A percentile compares a stretch with the other conserved stretches of the same genome.
These are phyloP conservation scores for Plasmodium berghei DNA, from an alignment of 169 alveolate genomes.

Conservation along the genomic window DNA sequence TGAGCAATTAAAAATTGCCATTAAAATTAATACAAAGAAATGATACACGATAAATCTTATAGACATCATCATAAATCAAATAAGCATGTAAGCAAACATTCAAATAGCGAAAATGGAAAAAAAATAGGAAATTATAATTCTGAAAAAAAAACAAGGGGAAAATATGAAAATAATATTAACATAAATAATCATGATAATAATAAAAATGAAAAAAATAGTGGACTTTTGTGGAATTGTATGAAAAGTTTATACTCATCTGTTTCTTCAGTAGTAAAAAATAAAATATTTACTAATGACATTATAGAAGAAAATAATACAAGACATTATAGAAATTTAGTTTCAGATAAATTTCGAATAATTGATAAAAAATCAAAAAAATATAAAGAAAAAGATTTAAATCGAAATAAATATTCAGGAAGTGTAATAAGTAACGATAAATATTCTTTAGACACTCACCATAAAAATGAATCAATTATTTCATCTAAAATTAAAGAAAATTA, in stretches of 20 bases:
- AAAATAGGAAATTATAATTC: too few species aligned
- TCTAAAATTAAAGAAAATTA: background rate
- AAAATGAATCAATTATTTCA: background rate
- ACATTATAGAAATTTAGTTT: conserved; percentile 1
- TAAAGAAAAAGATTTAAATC: conserved; percentile 1
- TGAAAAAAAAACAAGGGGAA: too few species aligned
- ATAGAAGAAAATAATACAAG: background rate
- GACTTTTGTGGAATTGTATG: conserved; percentile 46
- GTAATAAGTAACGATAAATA: background rate
- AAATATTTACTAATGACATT: conserved; percentile 18
- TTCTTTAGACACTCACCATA: background rate
- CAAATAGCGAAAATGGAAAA: too few species aligned
- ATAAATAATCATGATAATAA: background rate
- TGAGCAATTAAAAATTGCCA: too few species aligned
- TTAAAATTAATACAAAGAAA: too few species aligned
- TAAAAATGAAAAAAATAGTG: background rate
- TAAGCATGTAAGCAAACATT: too few species aligned
- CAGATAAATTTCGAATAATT: conserved; percentile 24
- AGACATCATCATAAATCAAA: too few species aligned
- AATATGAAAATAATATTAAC: background rate
- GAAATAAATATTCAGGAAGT: too few species aligned
- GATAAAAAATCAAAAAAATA: conserved; percentile 27
- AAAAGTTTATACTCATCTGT: conserved; percentile 42
- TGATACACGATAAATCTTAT: too few species aligned
- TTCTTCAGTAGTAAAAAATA: conserved; percentile 41